Base-by-base conservation (phyloP, 371 early-diverging fungal species). In the Mucor indicus region DNA sequence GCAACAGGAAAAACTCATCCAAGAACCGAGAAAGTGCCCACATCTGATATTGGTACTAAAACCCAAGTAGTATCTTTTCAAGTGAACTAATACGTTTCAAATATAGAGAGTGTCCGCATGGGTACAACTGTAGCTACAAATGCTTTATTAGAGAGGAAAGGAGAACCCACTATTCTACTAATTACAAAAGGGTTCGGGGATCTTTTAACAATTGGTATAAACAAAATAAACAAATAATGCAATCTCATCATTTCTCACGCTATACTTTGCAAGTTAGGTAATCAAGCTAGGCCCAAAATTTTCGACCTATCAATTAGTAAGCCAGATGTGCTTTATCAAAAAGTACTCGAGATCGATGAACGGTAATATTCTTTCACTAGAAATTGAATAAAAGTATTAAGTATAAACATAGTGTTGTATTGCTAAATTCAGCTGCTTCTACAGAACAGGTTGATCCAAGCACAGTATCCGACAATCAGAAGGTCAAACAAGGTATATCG, bases 91-190 rank as follows among this genome's bases (percentile, higher is more conserved):
- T n/a, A n/a, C n/a, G n/a, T n/a, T n/a, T n/a, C n/a, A n/a, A n/a
- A n/a, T n/a, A n/a, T 69, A 84, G 89, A 87, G 42, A 81, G 87
- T 36, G 87, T 98, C 22, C 86, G 96, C 23, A 95, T 96, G 94
- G 95, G 95, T 24, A 96, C 96, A 0, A 98, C 97, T 0, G 97
- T 98, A 1, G 98, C 98, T 0, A 98, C 98, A 10, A 98, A 98
- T 53, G 96, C 96, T 7, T 66, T 93, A 6, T 63, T 93, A 46
- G 93, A 93, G 64, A 72, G 91, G 40, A 90, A 92, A 51, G 98
- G 98, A 2, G 94, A 93, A 67, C 79, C 74, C 17, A 83, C 86
- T 62, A 94, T 89, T 8, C 69, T 96, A 39, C 53, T 98, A 16
- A 93, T 91, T 39, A 95, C 96, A 0, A 88, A 85, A 50, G 98